Evolutionary conservation across 1,284 basidiomycete species (phyloP), one percentile per base, ranked within the genome.

Genomic region (Mycena sp.): DNA sequence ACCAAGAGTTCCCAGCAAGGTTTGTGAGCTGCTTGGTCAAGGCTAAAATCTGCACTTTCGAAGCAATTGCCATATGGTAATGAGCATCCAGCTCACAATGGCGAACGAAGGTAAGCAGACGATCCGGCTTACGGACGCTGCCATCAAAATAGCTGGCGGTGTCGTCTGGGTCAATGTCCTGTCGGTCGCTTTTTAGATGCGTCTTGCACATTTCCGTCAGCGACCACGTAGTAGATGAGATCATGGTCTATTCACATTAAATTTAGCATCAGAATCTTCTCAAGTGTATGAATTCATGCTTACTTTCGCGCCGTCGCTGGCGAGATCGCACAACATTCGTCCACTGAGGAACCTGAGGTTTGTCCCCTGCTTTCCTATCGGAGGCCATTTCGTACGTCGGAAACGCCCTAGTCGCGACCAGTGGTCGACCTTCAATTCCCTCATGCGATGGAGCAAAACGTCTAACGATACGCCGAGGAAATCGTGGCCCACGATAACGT

Each of bases 1-100:
- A 95, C 97, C 98, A 99, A 38, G 94, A 91, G 74, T 99, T 99
- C 10, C 98, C 98, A 54, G 98, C 96, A n/a, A 99, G 86, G 74
- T 94, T 96, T 2, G 97, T 99, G 44, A 99, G 81, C 74, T 99
- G 97, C 74, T 91, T 92, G 0, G 98, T 99, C 69, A 99, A 78
- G 0, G 93, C 90, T 54, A 96, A 74, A 58, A 95, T 88, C 76
- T 99, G 96, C 3, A 99, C 95, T 75, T 96, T 94, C 38, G 89
- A 83, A 0, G 93, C 90, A 61, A 99, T 91, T 0, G 95, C 96
- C 96, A 98, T 98, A 72, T 98, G 95, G 77, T 95, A 95, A 79
- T 93, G 96, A 3, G 95, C 90, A 72, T 99, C 97, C 45, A 97
- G 85, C 74, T 98, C 96, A 75, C 94, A 96, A 72, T 98, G 94